Evolutionary conservation across 306 rosid species (phyloP).

Genomic region (cucumber (Cucumis sativus)): DNA sequence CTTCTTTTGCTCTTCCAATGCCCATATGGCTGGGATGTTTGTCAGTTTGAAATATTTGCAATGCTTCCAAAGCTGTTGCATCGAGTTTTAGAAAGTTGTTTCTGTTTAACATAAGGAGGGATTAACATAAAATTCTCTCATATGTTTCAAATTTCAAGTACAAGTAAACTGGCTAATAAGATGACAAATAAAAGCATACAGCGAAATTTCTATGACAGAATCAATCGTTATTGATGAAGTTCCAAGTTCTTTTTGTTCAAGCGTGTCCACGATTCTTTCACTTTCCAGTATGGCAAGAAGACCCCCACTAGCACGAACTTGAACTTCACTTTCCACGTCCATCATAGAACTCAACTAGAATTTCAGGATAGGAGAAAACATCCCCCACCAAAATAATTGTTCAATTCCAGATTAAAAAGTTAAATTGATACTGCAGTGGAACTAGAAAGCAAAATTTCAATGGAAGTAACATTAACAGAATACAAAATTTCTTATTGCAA

Average conservation of each 20-base stretch:
- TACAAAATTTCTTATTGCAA: background rate
- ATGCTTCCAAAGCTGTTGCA: slow-evolving; percentile 81
- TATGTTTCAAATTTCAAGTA: background rate
- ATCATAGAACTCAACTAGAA: slow-evolving; percentile 88
- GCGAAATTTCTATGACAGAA: slow-evolving; percentile 64
- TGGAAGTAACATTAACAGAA: background rate
- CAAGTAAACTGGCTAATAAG: slow-evolving; percentile 5
- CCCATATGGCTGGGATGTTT: slow-evolving; percentile 99
- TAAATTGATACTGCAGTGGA: background rate
- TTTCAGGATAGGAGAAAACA: slow-evolving; percentile 1
- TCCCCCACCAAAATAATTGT: background rate
- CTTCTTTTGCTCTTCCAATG: slow-evolving; percentile 97
- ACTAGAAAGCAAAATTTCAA: background rate
- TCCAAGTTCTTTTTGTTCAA: slow-evolving; percentile 69
- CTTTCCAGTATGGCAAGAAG: slow-evolving; percentile 93
- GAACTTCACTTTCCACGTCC: slow-evolving; percentile 89
- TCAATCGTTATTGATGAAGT: slow-evolving; percentile 67
- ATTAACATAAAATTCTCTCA: background rate
- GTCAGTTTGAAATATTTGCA: slow-evolving; percentile 94
- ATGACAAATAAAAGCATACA: slow-evolving; percentile 47
- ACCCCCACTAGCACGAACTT: slow-evolving; percentile 95
- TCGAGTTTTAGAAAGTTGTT: slow-evolving; percentile 86
- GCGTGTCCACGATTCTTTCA: slow-evolving; percentile 75
- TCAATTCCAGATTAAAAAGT: background rate
- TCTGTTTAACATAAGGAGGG: slow-evolving; percentile 39